Base-by-base conservation (phyloP, 2,329 filamentous ascomycete genomes). In the Fusarium metavorans region DNA sequence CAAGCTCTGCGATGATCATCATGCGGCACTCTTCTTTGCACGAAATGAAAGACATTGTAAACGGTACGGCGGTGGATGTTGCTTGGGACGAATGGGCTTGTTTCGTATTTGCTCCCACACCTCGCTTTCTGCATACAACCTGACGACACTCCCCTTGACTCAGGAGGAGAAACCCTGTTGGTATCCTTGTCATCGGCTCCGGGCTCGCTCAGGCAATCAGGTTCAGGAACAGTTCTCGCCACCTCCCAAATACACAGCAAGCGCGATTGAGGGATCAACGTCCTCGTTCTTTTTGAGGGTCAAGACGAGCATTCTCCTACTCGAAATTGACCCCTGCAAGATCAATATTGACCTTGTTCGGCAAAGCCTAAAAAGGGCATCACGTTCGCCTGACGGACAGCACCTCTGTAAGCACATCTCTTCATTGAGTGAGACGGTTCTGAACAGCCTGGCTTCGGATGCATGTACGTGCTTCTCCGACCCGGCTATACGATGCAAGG, bases 21-120 rank as follows among this genome's bases (percentile, higher is more conserved):
- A 72, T 6, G 62, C 59, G 2, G 37, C 39, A 6, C 58, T 72
- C 30, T 68, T 71, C 27, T 72, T 72, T 6, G 34, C 59, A 2
- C 69, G 39, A 3, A n/a, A n/a, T 32, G 32, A 67, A 27, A 34
- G 34, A 18, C 16, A 30, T 13, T 18, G 14, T 6, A 41, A 16
- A 13, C 41, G 27, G 13, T 2, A 23, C 20, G 35, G 61, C 1
- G 54, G 59, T 11, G 25, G 27, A 1, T 27, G 37, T 14, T 72
- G 67, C 27, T 16, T 72, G 32, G 70, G 70, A 8, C 54, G 43
- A 16, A 41, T 39, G 5, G 64, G 67, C 10, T 5, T 13, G 8
- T 52, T 64, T 11, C 14, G 18, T 4, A 20, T 72, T 2, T 72
- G 59, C 23, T 57, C 64, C 8, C 70, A 71, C 18, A 2, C 2